A percentile compares a stretch with the other conserved stretches of the same genome.
These are phyloP conservation scores for Sedum album DNA, from an alignment of 164 flowering plant species.

Conservation along the genomic window DNA sequence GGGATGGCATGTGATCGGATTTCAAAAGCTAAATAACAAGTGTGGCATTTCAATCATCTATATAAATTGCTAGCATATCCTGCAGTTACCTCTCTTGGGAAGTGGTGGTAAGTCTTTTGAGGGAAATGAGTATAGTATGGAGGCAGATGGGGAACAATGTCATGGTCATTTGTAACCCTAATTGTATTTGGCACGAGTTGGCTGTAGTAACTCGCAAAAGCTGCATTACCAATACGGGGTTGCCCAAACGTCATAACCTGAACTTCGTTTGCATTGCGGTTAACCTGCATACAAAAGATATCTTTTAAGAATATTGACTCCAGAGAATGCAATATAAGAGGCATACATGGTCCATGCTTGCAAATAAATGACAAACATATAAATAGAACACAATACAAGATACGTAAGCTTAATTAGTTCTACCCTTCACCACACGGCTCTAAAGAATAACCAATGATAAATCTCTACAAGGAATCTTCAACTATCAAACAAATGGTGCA, in stretches of 20 bases:
- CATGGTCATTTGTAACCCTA: slow-evolving; percentile 35
- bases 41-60: neutral
- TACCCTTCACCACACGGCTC: neutral
- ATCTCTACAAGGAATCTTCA: neutral
- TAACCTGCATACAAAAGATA: neutral
- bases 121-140: slow-evolving; percentile 72
- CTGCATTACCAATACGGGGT: neutral
- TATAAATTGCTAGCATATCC: neutral
- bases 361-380: neutral
- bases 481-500: neutral
- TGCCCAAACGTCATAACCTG: neutral
- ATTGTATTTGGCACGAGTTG: neutral
- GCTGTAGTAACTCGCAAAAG: neutral
- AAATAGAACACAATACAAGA: neutral
- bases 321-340: neutral
- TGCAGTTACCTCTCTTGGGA: neutral
- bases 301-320: neutral
- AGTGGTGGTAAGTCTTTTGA: slow-evolving; percentile 53
- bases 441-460: neutral
- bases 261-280: neutral
- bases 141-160: slow-evolving; percentile 94
- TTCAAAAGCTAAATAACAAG: neutral
- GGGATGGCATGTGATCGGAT: neutral
- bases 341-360: neutral
- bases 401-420: neutral